Percentiles rank a stretch among this genome's conserved stretches.
phyloP scores from a whole-genome alignment of 177 flowering plant species.

The Telopea speciosissima region DNA sequence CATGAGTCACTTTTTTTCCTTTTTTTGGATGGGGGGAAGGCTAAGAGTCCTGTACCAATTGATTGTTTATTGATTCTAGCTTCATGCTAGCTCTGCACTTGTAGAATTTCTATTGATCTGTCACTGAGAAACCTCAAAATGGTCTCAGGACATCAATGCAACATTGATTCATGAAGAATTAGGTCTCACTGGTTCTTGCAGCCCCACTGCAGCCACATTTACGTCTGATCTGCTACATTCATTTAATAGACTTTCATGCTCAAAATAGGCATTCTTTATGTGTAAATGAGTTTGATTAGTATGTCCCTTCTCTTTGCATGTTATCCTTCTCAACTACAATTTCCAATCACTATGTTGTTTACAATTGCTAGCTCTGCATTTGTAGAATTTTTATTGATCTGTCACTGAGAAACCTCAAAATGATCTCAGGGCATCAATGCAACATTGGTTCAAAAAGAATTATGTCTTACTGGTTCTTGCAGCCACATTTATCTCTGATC shows the following conservation, averaged over 20 bases:
- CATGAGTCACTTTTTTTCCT: not conserved
- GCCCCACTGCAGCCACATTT: not conserved
- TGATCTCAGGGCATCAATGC: not conserved
- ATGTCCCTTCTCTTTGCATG: not conserved
- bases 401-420: not conserved
- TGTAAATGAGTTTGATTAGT: not conserved
- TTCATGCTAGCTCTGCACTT: not conserved
- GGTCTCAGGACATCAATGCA: not conserved
- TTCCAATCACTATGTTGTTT: not conserved
- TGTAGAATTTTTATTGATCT: not conserved
- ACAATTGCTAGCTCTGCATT: not conserved
- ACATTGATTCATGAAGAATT: slow-evolving; percentile 1
- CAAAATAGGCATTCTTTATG: not conserved
- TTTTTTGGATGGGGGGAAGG: not conserved
- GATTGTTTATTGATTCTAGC: no score
- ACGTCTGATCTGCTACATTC: not conserved
- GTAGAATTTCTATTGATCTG: not conserved
- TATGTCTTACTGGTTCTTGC: not conserved
- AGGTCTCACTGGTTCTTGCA: not conserved
- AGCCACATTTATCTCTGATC: not conserved
- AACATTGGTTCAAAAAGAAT: not conserved
- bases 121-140: not conserved
- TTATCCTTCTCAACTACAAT: not conserved
- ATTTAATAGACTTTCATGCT: not conserved
- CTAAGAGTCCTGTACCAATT: no score